Conservation (phyloP, 805 yeast species). For the Metschnikowia anglica region DNA sequence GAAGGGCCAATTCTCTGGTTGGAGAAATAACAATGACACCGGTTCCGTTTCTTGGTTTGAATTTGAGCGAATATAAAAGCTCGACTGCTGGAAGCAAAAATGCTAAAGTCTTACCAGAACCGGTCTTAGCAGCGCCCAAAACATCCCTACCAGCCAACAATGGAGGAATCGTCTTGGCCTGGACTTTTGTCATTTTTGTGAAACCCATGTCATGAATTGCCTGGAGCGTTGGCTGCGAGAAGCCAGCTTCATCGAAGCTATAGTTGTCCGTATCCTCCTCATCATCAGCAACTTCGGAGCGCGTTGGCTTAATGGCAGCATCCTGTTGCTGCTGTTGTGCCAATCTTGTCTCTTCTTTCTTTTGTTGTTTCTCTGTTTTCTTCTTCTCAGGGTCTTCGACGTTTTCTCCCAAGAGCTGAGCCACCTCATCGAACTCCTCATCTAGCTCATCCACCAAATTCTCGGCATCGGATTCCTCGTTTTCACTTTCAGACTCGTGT, state of each 20-base stretch:
- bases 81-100: constrained; percentile 95
- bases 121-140: constrained; percentile 99
- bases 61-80: constrained; percentile 80
- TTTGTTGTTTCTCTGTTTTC: constrained; percentile 24
- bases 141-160: constrained; percentile 95
- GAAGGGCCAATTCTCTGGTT: constrained; percentile 95
- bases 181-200: constrained; percentile 88
- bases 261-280: constrained; percentile 29
- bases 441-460: constrained; percentile 55
- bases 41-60: constrained; percentile 97
- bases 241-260: constrained; percentile 44
- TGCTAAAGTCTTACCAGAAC: constrained; percentile 97
- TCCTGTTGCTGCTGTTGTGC: constrained; percentile 25
- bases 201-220: constrained; percentile 90
- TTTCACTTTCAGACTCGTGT: constrained; percentile 33
- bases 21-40: constrained; percentile 96
- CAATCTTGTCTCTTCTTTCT: constrained; percentile 18
- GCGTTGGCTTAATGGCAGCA: constrained; percentile 30
- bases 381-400: constrained; percentile 41
- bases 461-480: constrained; percentile 28
- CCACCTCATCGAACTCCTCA: constrained; percentile 57
- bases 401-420: constrained; percentile 48
- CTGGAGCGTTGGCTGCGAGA: constrained; percentile 78
- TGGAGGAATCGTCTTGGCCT: constrained; percentile 95
- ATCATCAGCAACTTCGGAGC: constrained; percentile 28